These are phyloP conservation scores for Pseudocercospora macadamiae DNA, from an alignment of 2,329 filamentous ascomycete genomes.

Conservation along the genomic window DNA sequence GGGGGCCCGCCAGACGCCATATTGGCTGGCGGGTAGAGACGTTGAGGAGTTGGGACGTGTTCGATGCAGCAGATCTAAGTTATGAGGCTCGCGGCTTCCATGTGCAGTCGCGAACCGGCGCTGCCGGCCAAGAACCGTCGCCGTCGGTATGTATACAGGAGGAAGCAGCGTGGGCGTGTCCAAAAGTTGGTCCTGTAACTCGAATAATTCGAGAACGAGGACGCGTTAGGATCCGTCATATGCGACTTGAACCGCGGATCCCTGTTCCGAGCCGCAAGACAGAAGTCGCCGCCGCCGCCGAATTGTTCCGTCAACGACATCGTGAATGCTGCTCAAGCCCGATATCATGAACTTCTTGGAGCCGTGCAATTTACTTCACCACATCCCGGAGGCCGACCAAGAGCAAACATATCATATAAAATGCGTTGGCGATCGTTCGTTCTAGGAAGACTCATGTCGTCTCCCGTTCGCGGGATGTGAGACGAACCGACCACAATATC, in stretches of 20 bases:
- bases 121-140: neutral
- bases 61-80: no score
- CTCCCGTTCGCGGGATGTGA: no score
- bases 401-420: no score
- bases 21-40: slow-evolving; percentile 6
- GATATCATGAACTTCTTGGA: no score
- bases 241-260: neutral
- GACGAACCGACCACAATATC: no score
- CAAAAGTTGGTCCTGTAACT: slow-evolving; percentile 1
- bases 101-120: neutral
- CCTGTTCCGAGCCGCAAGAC: neutral
- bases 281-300: neutral
- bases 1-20: slow-evolving; percentile 31
- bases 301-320: no score
- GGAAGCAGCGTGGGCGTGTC: neutral
- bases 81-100: neutral
- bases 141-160: neutral
- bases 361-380: no score
- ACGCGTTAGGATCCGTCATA: neutral
- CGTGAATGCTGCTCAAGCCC: no score
- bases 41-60: no score
- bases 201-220: neutral
- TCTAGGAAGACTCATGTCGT: no score
- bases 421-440: no score
- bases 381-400: no score